Evolutionary conservation across 352 stramenopile species (phyloP), one percentile per base, ranked within the genome.

Genomic region (Phytophthora nicotianae): DNA sequence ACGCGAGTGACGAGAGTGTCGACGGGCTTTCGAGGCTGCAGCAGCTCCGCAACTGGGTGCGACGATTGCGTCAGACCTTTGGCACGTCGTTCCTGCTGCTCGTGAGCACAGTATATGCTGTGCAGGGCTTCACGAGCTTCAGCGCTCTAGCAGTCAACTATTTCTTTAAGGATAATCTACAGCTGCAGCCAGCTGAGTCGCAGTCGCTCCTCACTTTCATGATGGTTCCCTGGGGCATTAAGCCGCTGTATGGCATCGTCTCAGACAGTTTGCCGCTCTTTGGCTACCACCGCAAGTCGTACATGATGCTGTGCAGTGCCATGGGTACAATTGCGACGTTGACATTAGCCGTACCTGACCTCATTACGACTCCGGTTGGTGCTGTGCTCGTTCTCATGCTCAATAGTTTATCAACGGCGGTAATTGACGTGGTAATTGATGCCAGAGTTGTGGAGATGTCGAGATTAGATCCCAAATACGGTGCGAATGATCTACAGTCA

Each of bases 401-500:
- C 10, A 90, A 88, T 27, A 97, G 82, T 55, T 77, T 95, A 29
- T 92, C 89, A 14, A 90, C 97, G 24, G 93, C 96, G 10, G 82
- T 98, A 29, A 97, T 93, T 41, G 97, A 99, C 74, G 97, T 99
- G 4, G 95, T 99, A 4, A 98, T 97, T 33, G 97, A 99, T 81
- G 95, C 95, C 14, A 88, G 97, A 55, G 95, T 99, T 3, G 96
- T 99, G 8, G 91, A 98, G 71, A 97, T 97, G 77, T 96, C 90
- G 54, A 75, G 91, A 17, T 62, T 93, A 14, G 85, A 93, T 43
- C 83, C 85, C 6, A 91, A 88, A 49, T 81, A 92, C 52, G 85
- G 96, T 14, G 93, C 95, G 0, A 97, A 97, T 47, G 90, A 97
- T 48, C 70, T 98, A 13, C 96, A 98, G 70, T 97, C 85, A 17